Evolutionary conservation across 805 yeast species (phyloP), one percentile per base, ranked within the genome.

Genomic region (Cyberlindnera sargentensis): DNA sequence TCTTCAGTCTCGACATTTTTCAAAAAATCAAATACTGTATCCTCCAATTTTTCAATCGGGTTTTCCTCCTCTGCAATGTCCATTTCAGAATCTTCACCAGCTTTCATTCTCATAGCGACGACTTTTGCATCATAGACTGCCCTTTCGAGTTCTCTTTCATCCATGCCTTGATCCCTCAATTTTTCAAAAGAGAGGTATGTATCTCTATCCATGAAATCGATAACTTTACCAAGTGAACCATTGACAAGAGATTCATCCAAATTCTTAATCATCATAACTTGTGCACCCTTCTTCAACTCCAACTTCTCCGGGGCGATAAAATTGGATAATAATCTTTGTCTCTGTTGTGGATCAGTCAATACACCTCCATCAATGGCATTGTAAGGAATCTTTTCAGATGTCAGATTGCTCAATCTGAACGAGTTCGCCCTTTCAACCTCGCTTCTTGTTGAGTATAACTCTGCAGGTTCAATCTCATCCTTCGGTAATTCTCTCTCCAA

Each of bases 231-330:
- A 30, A 84, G 63, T 0, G 89, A 78, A 0, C 95, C 95, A 63
- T 85, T 85, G 8, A 84, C 93, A 39, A 85, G 66, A 0, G 78
- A 71, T 28, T 76, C 82, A 56, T 83, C 91, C 44, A 80, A 71
- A 56, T 85, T 85, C 57, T 84, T 84, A 38, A 84, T 71, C 71
- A 84, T 77, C 91, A 85, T 84, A 1, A 85, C 95, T 62, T 84
- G 93, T 0, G 91, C 87, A 37, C 83, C 83, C 43, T 72, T 72
- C 55, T 84, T 85, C 53, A 85, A 63, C 6, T 66, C 66, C 10
- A 85, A 57, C 32, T 62, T 64, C 32, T 69, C 65, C 3, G 87
- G 85, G 2, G 89, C 84, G 53, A 84, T 61, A 49, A 83, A 80
- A 51, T 78, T 76, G 24, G 71, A 67, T 9, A 82, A 60, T 25